Percentiles rank a stretch among this genome's conserved stretches.
phyloP scores from a whole-genome alignment of 2,329 filamentous ascomycete genomes.

The Sarocladium oryzae region DNA sequence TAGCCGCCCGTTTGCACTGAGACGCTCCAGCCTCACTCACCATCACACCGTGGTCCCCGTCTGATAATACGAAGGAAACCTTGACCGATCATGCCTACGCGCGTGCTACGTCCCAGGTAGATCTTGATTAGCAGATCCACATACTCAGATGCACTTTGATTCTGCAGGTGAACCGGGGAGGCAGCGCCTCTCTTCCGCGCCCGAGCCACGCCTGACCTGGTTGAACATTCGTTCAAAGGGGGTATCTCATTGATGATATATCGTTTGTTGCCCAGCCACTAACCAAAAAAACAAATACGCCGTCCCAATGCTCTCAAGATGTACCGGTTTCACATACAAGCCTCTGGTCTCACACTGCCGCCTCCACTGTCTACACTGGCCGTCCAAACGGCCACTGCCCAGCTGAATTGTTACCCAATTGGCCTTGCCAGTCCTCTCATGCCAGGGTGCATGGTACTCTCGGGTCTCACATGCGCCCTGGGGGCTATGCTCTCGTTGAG shows the following conservation, averaged over 20 bases:
- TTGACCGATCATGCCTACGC: background rate
- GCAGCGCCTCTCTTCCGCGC: background rate
- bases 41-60: background rate
- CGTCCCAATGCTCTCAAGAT: background rate
- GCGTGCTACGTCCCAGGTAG: background rate
- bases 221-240: background rate
- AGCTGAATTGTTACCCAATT: background rate
- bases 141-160: too few species aligned
- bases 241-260: background rate
- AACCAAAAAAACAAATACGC: background rate
- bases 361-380: background rate
- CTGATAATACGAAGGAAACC: background rate
- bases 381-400: background rate
- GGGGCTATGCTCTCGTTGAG: too few species aligned
- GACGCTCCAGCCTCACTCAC: background rate
- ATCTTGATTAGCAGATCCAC: too few species aligned
- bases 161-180: background rate
- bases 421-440: background rate
- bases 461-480: too few species aligned
- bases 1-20: slow-evolving; percentile 1
- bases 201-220: background rate
- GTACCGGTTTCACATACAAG: background rate
- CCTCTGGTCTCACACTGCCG: background rate
- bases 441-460: background rate
- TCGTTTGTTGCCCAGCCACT: background rate